Base-by-base conservation (phyloP, 2,329 filamentous ascomycete genomes). In the Clonostachys solani region DNA sequence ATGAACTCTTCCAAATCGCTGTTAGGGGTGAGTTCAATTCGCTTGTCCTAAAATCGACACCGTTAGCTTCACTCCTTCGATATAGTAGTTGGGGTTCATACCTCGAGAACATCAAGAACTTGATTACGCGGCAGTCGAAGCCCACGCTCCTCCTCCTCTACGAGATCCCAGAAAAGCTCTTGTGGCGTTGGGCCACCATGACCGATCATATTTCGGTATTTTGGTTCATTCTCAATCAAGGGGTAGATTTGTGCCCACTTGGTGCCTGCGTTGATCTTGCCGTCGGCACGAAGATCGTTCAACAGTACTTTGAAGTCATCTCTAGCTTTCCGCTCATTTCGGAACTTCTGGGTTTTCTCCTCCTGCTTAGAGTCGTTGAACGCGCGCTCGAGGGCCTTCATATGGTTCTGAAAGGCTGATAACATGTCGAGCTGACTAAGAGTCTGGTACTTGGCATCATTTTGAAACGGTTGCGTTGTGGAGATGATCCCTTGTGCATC, bases 81-180 rank as follows among this genome's bases (percentile, higher is more conserved):
- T 29, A 29, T 29, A n/a, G 15, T 36, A 40, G 23, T 9, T 29
- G 37, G 16, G 12, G 13, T 29, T 72, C 84, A 74, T 67, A 94
- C 89, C 75, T 95, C 89, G 56, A 96, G 77, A 55, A 94, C 89
- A 68, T 96, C 91, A 54, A 94, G 73, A 37, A 95, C 87, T 60
- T 91, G 84, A 61, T 94, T 95, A 51, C 89, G 80, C 43, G 86
- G 85, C 44, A 82, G 84, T 51, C 92, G 86, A 43, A 96, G 74
- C n/a, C 86, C 84, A 49, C 88, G 83, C 61, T 99, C 92, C 65
- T 97, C 91, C 64, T 96, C 91, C 64, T 97, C 94, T 23, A 97
- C 78, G 43, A 92, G 75, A 63, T 99, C 94, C 90, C 92, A 96
- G 72, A 99, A 97, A 7, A 99, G 75, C 59, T 97, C 91, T 54